A percentile compares a stretch with the other conserved stretches of the same genome.
Conservation (phyloP, 768 basidiomycete genomes). For the Fomitopsis pulvina region DNA sequence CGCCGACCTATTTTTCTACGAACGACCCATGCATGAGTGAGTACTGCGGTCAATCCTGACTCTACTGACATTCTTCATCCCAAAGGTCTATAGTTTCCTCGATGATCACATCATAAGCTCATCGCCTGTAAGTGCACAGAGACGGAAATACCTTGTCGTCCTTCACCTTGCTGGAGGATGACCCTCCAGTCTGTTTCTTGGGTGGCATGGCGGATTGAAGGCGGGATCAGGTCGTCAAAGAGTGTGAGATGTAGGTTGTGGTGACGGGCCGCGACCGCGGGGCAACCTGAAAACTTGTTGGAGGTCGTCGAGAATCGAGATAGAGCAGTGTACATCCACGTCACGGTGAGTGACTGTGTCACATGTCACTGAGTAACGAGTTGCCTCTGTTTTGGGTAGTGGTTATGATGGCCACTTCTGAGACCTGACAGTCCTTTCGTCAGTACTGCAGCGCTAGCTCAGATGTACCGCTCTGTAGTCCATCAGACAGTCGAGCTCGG, state of each 20-base stretch:
- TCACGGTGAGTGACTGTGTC: too few relatives aligned
- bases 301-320: too few relatives aligned
- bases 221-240: neutral
- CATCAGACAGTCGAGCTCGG: too few relatives aligned
- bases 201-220: slow-evolving; percentile 54
- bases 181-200: slow-evolving; percentile 55
- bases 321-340: too few relatives aligned
- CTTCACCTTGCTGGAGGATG: slow-evolving; percentile 58
- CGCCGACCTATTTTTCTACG: slow-evolving; percentile 88
- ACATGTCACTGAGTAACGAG: too few relatives aligned
- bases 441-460: too few relatives aligned
- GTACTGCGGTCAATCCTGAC: neutral
- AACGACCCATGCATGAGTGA: neutral
- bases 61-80: slow-evolving; percentile 73
- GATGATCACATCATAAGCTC: slow-evolving; percentile 23
- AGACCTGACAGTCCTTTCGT: too few relatives aligned
- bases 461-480: too few relatives aligned
- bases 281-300: neutral
- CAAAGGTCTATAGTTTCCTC: slow-evolving; percentile 59
- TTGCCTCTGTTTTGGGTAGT: too few relatives aligned
- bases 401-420: too few relatives aligned
- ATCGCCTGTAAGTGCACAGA: slow-evolving; percentile 13
- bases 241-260: neutral
- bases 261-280: neutral
- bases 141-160: slow-evolving; percentile 64